Evolutionary conservation across 2,329 filamentous ascomycete species (phyloP).

Genomic region (Blastomyces percursus): DNA sequence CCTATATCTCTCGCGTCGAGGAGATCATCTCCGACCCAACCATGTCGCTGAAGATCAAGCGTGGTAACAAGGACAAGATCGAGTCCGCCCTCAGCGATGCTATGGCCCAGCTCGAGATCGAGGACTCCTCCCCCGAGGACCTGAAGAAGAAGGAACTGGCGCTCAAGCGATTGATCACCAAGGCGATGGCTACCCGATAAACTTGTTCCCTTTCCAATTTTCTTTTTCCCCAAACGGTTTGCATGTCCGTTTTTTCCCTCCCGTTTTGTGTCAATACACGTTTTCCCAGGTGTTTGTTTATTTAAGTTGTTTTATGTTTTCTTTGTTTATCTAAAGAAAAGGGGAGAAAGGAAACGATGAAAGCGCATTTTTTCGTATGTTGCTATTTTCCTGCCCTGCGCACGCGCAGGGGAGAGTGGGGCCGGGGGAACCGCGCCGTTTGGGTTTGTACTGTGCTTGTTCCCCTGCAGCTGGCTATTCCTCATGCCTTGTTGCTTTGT

Average conservation of each 20-base stretch:
- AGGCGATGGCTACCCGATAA: slow-evolving; percentile 92
- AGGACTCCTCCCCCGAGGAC: slow-evolving; percentile 83
- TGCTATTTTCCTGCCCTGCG: neutral
- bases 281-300: neutral
- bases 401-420: neutral
- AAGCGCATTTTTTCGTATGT: neutral
- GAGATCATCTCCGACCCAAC: slow-evolving; percentile 97
- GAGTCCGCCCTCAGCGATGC: slow-evolving; percentile 93
- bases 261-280: neutral
- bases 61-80: slow-evolving; percentile 98
- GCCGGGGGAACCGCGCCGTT: no score
- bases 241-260: neutral
- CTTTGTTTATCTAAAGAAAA: slow-evolving; percentile 3
- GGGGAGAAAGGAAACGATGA: neutral
- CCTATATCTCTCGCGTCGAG: slow-evolving; percentile 96
- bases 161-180: slow-evolving; percentile 95
- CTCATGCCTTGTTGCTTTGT: neutral
- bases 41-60: slow-evolving; percentile 95
- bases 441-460: neutral
- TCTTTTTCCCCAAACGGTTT: neutral
- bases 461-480: neutral
- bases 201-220: slow-evolving; percentile 11
- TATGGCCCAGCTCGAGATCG: slow-evolving; percentile 94
- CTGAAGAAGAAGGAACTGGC: slow-evolving; percentile 99
- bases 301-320: neutral